Evolutionary conservation across 371 early-diverging fungal genomes (phyloP).

Genomic region (Mucor lusitanicus): DNA sequence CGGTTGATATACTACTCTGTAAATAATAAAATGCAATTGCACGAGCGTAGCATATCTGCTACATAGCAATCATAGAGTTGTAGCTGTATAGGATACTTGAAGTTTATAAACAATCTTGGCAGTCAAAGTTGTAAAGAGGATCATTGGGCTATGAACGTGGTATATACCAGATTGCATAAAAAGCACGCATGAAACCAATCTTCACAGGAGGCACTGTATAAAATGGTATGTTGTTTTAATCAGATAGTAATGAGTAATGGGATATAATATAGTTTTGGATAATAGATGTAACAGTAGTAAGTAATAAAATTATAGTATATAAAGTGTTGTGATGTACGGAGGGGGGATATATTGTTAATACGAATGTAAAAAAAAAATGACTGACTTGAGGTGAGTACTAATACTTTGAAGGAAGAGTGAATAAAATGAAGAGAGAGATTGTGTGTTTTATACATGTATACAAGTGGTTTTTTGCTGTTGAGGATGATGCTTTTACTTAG

Average conservation of each 20-base stretch:
- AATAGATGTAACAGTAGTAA: not conserved
- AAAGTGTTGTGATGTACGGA: not conserved
- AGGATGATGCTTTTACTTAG: no score
- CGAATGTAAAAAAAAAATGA: not conserved
- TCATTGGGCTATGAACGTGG: no score
- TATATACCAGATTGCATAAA: no score
- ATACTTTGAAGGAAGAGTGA: not conserved
- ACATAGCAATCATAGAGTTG: no score
- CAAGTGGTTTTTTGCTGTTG: not conserved
- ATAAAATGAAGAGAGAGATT: not conserved
- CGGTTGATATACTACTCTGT: not conserved
- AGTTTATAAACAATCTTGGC: no score
- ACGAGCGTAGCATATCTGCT: no score
- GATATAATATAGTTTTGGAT: not conserved
- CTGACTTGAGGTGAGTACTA: not conserved
- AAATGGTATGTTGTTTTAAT: not conserved
- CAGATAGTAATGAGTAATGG: not conserved
- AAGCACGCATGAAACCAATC: no score
- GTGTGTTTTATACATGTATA: not conserved
- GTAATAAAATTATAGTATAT: not conserved
- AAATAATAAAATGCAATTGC: not conserved
- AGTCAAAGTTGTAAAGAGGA: no score
- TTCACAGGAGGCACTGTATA: no score
- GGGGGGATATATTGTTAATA: not conserved
- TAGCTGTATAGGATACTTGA: no score